These are phyloP conservation scores for Tuctoria greenei DNA, from an alignment of 176 grass and related monocot species.

Conservation along the genomic window DNA sequence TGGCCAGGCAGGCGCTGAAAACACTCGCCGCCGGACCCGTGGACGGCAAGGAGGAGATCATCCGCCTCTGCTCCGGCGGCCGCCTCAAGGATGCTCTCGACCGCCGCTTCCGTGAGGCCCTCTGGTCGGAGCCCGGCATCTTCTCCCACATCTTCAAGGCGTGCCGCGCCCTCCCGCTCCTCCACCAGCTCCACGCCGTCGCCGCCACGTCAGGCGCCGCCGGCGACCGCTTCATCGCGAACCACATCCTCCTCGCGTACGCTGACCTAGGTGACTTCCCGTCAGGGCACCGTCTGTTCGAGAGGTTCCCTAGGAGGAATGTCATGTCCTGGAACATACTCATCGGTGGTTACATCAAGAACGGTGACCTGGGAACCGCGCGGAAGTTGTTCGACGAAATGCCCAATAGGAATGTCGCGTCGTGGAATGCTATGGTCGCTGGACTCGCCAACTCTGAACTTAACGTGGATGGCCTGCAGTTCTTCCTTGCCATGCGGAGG, in stretches of 20 bases:
- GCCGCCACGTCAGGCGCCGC: slow-evolving; percentile 41
- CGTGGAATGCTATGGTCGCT: slow-evolving; percentile 65
- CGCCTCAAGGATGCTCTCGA: slow-evolving; percentile 49
- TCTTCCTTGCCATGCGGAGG: slow-evolving; percentile 49
- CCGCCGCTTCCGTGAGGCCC: slow-evolving; percentile 30
- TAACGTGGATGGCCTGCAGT: slow-evolving; percentile 44
- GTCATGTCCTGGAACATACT: slow-evolving; percentile 84
- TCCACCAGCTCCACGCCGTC: slow-evolving; percentile 60
- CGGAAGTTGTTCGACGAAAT: slow-evolving; percentile 60
- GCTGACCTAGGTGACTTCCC: slow-evolving; percentile 37
- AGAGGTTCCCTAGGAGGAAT: slow-evolving; percentile 43
- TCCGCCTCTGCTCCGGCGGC: slow-evolving; percentile 47
- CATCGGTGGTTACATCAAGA: slow-evolving; percentile 50
- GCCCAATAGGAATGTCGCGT: slow-evolving; percentile 50
- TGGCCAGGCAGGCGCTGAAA: slow-evolving; percentile 31
- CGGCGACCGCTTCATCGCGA: slow-evolving; percentile 58
- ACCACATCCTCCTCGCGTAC: slow-evolving; percentile 57
- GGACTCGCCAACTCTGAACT: slow-evolving; percentile 45
- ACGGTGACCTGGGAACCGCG: slow-evolving; percentile 23
- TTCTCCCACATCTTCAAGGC: slow-evolving; percentile 48
- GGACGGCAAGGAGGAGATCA: slow-evolving; percentile 35
- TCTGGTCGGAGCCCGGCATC: slow-evolving; percentile 39
- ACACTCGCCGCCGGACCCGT: background rate
- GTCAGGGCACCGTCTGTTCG: slow-evolving; percentile 43
- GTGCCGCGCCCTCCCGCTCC: slow-evolving; percentile 38